Conservation (phyloP, 2,329 filamentous ascomycete species). For the Nothomitra cinnamomea region DNA sequence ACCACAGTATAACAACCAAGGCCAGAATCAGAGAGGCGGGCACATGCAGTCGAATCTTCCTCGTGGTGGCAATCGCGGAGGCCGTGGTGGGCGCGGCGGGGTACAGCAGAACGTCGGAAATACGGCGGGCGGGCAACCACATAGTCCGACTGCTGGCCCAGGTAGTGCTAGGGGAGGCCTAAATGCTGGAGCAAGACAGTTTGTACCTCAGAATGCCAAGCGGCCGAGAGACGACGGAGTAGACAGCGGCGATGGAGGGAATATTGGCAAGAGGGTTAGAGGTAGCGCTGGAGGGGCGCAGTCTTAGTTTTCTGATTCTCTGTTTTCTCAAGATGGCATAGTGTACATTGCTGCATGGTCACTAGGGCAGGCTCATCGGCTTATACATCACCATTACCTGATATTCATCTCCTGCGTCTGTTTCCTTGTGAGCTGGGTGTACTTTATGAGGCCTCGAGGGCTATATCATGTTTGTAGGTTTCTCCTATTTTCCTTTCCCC, state of each 20-base stretch:
- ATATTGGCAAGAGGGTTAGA: slow-evolving; percentile 12
- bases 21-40: slow-evolving; percentile 19
- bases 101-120: slow-evolving; percentile 24
- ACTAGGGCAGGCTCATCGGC: no score
- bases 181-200: slow-evolving; percentile 33
- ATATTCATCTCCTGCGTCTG: no score
- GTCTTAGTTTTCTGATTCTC: neutral
- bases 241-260: slow-evolving; percentile 21
- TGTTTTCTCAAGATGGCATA: neutral
- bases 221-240: slow-evolving; percentile 34
- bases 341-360: no score
- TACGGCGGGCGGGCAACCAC: slow-evolving; percentile 16
- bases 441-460: no score
- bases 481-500: no score
- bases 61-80: slow-evolving; percentile 22
- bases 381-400: no score
- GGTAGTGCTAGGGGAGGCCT: slow-evolving; percentile 21
- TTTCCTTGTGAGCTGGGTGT: no score
- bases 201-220: slow-evolving; percentile 40
- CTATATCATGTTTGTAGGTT: no score
- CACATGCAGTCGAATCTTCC: slow-evolving; percentile 15
- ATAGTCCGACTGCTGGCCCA: slow-evolving; percentile 15
- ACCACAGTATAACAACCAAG: slow-evolving; percentile 14
- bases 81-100: slow-evolving; percentile 20
- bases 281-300: neutral